phyloP scores from a whole-genome alignment of 2,329 filamentous ascomycete species.

The Sporothrix luriei region DNA sequence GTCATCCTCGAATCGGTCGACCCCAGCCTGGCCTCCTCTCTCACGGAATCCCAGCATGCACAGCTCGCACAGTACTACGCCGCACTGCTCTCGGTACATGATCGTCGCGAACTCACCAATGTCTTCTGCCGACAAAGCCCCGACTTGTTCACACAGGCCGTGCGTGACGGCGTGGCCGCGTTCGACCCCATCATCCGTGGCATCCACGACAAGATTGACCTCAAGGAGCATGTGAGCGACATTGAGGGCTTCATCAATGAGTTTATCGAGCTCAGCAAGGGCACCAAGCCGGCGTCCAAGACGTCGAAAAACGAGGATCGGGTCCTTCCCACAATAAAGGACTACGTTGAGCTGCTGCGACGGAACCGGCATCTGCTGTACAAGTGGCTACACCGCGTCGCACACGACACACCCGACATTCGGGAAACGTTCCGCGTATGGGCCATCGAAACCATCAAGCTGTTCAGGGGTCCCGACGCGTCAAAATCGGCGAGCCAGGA shows the following conservation, averaged over 20 bases:
- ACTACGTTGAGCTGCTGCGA: slow-evolving; percentile 68
- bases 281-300: slow-evolving; percentile 42
- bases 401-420: slow-evolving; percentile 67
- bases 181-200: slow-evolving; percentile 75
- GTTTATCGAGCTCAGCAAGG: slow-evolving; percentile 63
- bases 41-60: slow-evolving; percentile 64
- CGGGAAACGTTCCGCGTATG: slow-evolving; percentile 63
- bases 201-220: slow-evolving; percentile 70
- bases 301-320: slow-evolving; percentile 38
- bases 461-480: slow-evolving; percentile 51
- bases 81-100: slow-evolving; percentile 69
- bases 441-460: slow-evolving; percentile 58
- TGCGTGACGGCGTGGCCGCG: slow-evolving; percentile 65
- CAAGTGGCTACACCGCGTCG: slow-evolving; percentile 70
- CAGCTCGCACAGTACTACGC: slow-evolving; percentile 71
- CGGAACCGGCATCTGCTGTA: slow-evolving; percentile 66
- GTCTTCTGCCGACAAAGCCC: slow-evolving; percentile 69
- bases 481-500: no score
- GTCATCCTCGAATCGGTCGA: slow-evolving; percentile 63
- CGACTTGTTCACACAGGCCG: slow-evolving; percentile 69
- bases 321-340: slow-evolving; percentile 64
- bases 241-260: slow-evolving; percentile 70
- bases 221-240: slow-evolving; percentile 68
- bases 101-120: slow-evolving; percentile 70
- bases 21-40: slow-evolving; percentile 48